phyloP scores from a whole-genome alignment of 441 rosid genomes.

The Bruguiera hainesii region DNA sequence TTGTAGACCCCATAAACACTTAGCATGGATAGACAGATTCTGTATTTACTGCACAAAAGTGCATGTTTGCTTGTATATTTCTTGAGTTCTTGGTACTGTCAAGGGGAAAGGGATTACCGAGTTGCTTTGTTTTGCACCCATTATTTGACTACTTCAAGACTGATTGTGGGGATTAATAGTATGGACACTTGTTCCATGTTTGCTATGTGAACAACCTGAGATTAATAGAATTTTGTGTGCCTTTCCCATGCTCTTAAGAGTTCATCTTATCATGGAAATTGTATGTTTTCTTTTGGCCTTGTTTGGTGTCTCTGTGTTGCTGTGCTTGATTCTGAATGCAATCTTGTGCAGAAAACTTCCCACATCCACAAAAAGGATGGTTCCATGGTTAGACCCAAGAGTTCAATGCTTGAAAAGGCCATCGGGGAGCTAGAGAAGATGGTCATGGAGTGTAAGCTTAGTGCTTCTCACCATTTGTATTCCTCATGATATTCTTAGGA shows the following conservation, averaged over 20 bases:
- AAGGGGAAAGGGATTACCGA: not conserved
- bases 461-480: slow-evolving; percentile 8
- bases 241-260: too few relatives aligned
- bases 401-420: slow-evolving; percentile 60
- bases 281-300: not conserved
- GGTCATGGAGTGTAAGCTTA: slow-evolving; percentile 69
- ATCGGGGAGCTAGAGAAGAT: slow-evolving; percentile 69
- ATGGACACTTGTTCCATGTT: too few relatives aligned
- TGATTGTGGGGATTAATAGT: not conserved
- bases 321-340: not conserved
- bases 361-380: slow-evolving; percentile 45
- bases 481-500: slow-evolving; percentile 5
- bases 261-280: not conserved
- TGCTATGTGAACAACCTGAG: too few relatives aligned
- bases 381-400: slow-evolving; percentile 45
- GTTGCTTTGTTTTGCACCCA: not conserved
- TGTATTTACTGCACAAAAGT: too few relatives aligned
- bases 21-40: too few relatives aligned
- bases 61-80: not conserved
- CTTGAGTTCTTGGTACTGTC: not conserved
- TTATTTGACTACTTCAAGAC: not conserved
- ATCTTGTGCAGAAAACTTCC: slow-evolving; percentile 36
- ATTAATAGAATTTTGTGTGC: too few relatives aligned
- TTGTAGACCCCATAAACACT: too few relatives aligned
- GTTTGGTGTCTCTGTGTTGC: not conserved